Percentiles rank a stretch among this genome's conserved stretches.
These are phyloP conservation scores for Aspergillus cejpii DNA, from an alignment of 2,329 filamentous ascomycete species.

Conservation along the genomic window DNA sequence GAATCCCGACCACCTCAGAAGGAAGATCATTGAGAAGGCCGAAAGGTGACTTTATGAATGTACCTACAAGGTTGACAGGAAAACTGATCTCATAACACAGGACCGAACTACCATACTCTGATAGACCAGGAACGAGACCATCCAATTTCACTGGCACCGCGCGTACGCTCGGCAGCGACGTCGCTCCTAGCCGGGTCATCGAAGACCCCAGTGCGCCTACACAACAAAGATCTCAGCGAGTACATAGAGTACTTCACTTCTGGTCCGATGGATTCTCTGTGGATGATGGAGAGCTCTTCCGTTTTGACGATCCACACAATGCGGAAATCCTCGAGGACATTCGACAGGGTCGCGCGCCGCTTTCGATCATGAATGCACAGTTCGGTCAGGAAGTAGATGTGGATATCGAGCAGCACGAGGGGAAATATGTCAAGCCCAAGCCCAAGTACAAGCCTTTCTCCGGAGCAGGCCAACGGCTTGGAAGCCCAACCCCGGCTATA, in stretches of 20 bases:
- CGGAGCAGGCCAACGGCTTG: constrained; percentile 55
- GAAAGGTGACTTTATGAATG: constrained; percentile 20
- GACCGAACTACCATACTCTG: constrained; percentile 29
- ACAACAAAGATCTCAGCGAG: constrained; percentile 43
- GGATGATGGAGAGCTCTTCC: constrained; percentile 58
- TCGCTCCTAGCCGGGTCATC: constrained; percentile 53
- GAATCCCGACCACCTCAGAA: constrained; percentile 53
- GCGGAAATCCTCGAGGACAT: constrained; percentile 57
- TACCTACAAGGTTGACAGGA: neutral
- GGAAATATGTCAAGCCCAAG: constrained; percentile 58
- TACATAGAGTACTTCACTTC: constrained; percentile 55
- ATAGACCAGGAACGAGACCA: constrained; percentile 40
- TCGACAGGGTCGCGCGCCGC: constrained; percentile 56
- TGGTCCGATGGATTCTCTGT: constrained; percentile 62
- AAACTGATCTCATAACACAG: constrained; percentile 13
- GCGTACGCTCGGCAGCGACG: constrained; percentile 60
- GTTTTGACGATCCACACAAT: constrained; percentile 58
- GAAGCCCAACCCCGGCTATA: constrained; percentile 56
- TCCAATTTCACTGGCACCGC: constrained; percentile 55
- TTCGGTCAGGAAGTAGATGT: constrained; percentile 60
- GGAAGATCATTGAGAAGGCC: constrained; percentile 46
- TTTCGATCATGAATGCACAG: constrained; percentile 57
- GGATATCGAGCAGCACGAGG: constrained; percentile 57
- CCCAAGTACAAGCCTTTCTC: constrained; percentile 58
- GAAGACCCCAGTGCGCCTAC: constrained; percentile 45